Base-by-base conservation (phyloP, 108 stramenopile species). In the Mediolabrus comicus region DNA sequence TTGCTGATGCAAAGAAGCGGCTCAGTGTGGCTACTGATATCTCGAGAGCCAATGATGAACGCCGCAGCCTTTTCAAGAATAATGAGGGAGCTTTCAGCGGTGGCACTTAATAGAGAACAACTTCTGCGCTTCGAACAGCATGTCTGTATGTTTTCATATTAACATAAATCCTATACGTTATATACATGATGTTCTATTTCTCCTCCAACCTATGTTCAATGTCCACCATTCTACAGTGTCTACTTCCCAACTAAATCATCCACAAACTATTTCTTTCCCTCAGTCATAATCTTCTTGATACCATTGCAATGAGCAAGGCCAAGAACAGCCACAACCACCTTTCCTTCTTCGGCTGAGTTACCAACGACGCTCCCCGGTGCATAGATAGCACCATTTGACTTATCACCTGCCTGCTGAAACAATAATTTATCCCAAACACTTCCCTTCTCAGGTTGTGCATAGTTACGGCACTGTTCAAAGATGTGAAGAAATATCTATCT, bases 281-380 rank as follows among this genome's bases (percentile, higher is more conserved):
- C 68, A 8, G 41, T 67, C 27, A 86, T 65, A 4, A 87, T 53
- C 31, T 83, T 85, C 72, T 75, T 84, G 63, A 88, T 83, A 11
- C 87, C 87, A 71, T 88, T 88, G 79, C 87, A 88, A 62, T 88
- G 87, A 14, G 87, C 87, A 64, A 88, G 71, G 1, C 87, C 87
- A 46, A 88, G 64, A 6, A 88, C 78, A 22, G 87, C 87, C 30
- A 88, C 85, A 8, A 88, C 84, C 4, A 67, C 69, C 41, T 83
- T 82, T 17, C 71, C 87, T 56, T 67, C 65, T 6, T 53, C 59
- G 25, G 69, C 66, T 2, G 69, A 58, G 34, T 67, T 75, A 8
- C 56, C 73, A 12, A 30, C 41, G 53, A 72, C 74, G 70, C 74
- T 80, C 5, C 49, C 71, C n/a, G 43, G 72, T 9, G 72, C 77